Percentiles rank a stretch among this genome's conserved stretches.
Conservation (phyloP, 2,329 filamentous ascomycete genomes). For the Tolypocladium paradoxum region DNA sequence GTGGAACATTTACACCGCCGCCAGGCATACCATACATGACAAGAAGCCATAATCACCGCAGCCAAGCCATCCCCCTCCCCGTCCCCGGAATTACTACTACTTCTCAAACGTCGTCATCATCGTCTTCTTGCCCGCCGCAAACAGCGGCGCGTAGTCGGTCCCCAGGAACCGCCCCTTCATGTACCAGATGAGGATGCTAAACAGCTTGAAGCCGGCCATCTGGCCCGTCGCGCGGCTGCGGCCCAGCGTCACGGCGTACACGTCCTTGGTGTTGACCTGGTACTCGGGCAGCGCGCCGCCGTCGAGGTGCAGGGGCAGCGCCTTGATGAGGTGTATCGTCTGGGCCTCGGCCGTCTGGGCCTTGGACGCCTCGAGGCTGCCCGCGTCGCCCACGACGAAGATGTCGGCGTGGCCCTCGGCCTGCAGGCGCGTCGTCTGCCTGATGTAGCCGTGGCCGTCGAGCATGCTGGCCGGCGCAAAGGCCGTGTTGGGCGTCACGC, state of each 20-base stretch:
- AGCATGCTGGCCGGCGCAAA: constrained; percentile 29
- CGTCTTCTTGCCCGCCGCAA: constrained; percentile 24
- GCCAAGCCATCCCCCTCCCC: no score
- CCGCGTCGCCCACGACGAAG: constrained; percentile 34
- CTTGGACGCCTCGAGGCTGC: constrained; percentile 26
- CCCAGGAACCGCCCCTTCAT: constrained; percentile 27
- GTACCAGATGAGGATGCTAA: constrained; percentile 26
- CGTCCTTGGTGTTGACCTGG: constrained; percentile 14
- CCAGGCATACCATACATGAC: not conserved
- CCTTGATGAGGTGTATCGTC: constrained; percentile 21
- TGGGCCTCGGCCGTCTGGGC: constrained; percentile 21
- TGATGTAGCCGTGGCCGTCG: constrained; percentile 21
- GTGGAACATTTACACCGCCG: no score
- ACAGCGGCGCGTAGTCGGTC: constrained; percentile 17
- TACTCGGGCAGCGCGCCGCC: constrained; percentile 19
- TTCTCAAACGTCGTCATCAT: constrained; percentile 20
- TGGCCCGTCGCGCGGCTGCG: constrained; percentile 27
- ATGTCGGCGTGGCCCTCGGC: constrained; percentile 25
- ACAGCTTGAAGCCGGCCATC: constrained; percentile 24
- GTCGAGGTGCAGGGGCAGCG: constrained; percentile 21
- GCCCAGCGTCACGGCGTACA: constrained; percentile 28
- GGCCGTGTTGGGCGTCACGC: constrained; percentile 31
- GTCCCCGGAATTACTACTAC: constrained; percentile 6
- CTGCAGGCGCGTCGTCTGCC: constrained; percentile 26
- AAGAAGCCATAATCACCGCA: not conserved